Evolutionary conservation across 2,329 filamentous ascomycete genomes (phyloP).

Genomic region (Blumeria hordei): DNA sequence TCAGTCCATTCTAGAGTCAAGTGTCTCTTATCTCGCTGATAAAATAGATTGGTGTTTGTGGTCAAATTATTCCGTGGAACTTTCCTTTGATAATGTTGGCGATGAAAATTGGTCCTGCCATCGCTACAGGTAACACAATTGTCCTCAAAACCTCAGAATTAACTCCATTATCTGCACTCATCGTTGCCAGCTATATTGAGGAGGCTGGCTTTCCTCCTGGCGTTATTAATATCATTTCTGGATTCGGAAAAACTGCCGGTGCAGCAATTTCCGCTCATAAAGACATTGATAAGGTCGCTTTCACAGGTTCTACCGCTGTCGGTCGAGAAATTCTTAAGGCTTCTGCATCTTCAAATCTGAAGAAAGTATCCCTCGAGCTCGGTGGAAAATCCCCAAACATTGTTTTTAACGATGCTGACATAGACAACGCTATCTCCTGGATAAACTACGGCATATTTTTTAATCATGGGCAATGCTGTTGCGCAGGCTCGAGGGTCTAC

Average conservation of each 20-base stretch:
- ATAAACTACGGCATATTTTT: constrained; percentile 26
- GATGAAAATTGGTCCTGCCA: constrained; percentile 42
- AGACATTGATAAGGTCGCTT: constrained; percentile 42
- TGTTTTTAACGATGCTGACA: constrained; percentile 34
- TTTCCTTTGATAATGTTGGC: constrained; percentile 39
- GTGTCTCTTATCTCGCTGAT: too few species aligned
- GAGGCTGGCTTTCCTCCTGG: constrained; percentile 41
- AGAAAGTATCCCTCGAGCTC: constrained; percentile 39
- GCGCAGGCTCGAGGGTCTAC: constrained; percentile 42
- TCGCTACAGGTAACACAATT: constrained; percentile 33
- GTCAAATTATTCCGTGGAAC: constrained; percentile 53
- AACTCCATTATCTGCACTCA: constrained; percentile 31
- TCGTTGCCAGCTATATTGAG: constrained; percentile 29
- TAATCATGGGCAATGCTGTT: constrained; percentile 22
- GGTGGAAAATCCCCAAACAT: constrained; percentile 40
- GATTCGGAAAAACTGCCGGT: constrained; percentile 42
- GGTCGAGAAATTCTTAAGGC: constrained; percentile 40
- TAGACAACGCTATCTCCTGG: constrained; percentile 37
- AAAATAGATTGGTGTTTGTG: constrained; percentile 34
- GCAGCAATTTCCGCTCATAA: constrained; percentile 37
- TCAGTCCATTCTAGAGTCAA: constrained; percentile 17
- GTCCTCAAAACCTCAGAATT: constrained; percentile 38
- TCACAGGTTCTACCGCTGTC: constrained; percentile 38
- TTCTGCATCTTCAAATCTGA: constrained; percentile 35
- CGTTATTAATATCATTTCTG: constrained; percentile 39